A percentile compares a stretch with the other conserved stretches of the same genome.
Evolutionary conservation across 306 rosid genomes (phyloP).

Genomic region (Quercus rubra): DNA sequence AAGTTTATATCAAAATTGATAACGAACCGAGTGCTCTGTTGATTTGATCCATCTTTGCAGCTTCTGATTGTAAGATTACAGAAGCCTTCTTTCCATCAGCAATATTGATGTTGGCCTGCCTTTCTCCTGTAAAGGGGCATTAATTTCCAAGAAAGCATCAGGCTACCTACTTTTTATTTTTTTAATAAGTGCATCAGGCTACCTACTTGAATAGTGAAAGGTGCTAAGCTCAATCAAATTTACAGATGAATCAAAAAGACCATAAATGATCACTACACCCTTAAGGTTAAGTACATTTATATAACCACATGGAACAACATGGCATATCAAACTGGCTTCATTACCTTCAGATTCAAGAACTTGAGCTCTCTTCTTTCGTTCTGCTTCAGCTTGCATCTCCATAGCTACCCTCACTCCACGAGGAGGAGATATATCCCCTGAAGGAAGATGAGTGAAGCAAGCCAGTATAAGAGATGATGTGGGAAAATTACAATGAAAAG

Average conservation of each 20-base stretch:
- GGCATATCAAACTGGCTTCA: slow-evolving; percentile 6
- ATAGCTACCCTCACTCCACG: slow-evolving; percentile 92
- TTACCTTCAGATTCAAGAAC: slow-evolving; percentile 96
- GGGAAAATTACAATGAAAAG: slow-evolving; percentile 2
- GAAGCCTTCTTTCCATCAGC: slow-evolving; percentile 91
- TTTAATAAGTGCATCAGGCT: neutral
- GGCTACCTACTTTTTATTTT: neutral
- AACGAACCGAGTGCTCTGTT: slow-evolving; percentile 71
- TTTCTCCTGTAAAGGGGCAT: slow-evolving; percentile 68
- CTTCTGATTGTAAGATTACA: slow-evolving; percentile 91
- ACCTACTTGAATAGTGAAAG: slow-evolving; percentile 4
- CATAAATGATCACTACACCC: slow-evolving; percentile 8
- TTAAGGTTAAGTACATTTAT: neutral
- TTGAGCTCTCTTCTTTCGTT: slow-evolving; percentile 94
- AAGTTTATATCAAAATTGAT: neutral
- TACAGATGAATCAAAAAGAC: slow-evolving; percentile 9
- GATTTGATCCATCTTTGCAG: slow-evolving; percentile 79
- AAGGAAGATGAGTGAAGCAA: slow-evolving; percentile 18
- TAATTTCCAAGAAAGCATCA: slow-evolving; percentile 17
- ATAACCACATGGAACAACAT: neutral
- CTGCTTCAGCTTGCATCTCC: slow-evolving; percentile 99
- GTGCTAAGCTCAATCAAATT: slow-evolving; percentile 8
- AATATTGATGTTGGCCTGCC: slow-evolving; percentile 79
- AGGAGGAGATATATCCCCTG: slow-evolving; percentile 99
- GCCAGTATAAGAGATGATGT: neutral